Base-by-base conservation (phyloP, 2,329 filamentous ascomycete species). In the Escovopsis sp. region DNA sequence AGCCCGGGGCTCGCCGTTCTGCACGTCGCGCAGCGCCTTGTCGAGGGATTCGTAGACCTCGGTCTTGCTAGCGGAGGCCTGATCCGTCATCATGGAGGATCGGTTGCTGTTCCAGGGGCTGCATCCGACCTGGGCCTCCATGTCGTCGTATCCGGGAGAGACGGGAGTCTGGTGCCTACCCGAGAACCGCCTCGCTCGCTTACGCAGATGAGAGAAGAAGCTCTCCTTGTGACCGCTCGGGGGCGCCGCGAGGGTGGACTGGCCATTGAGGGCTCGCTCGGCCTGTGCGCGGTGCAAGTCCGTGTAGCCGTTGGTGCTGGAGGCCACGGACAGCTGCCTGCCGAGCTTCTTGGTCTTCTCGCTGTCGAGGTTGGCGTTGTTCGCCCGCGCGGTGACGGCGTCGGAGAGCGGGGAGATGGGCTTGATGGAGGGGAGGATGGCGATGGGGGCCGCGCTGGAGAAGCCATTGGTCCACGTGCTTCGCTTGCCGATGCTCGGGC, bases 331-430 rank as follows among this genome's bases (percentile, higher is more conserved):
- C 35, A 98, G 66, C 62, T 98, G 91, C 41, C 91, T 78, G 43
- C 89, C 88, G 63, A 96, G 86, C 69, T 98, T 98, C 72, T 91
- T 94, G 47, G 70, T 69, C 63, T 85, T 81, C 47, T 82, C 77
- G 35, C 81, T 76, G 35, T 76, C 73, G 51, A 62, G 66, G 52
- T 75, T 66, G 39, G 77, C 72, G 43, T 75, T 79, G 54, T 76
- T 88, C 40, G 84, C 88, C 61, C 94, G 87, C 25, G 88, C 91
- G 43, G 80, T 94, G 37, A 94, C 86, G 40, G 86, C 76, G 61
- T 95, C 88, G 6, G 88, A 91, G n/a, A 96, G 62, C n/a, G 91
- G 91, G 32, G 91, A 96, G 40, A 96, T 88, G 11, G 91, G 89
- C 48, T 83, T 78, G 53, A 96, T 94, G 1, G 88, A 94, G 11